phyloP scores from a whole-genome alignment of 331 rosid genomes.

The Spiraea crenata region DNA sequence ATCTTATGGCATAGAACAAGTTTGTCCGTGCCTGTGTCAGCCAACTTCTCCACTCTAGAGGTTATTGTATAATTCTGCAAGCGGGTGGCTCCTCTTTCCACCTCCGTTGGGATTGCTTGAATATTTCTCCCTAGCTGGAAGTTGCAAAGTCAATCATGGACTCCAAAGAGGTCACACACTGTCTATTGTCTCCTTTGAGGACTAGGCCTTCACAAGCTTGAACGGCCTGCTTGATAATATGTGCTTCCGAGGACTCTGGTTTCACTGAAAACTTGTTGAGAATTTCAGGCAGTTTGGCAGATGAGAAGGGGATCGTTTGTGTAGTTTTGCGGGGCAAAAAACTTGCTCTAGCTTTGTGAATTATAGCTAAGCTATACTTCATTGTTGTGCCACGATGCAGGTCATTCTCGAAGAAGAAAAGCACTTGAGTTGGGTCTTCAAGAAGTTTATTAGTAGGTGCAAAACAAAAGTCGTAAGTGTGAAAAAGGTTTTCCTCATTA shows the following conservation, averaged over 20 bases:
- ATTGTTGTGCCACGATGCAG: constrained; percentile 36
- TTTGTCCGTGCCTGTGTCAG: constrained; percentile 1
- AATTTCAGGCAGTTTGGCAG: constrained; percentile 37
- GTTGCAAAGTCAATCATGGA: constrained; percentile 76
- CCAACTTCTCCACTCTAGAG: constrained; percentile 20
- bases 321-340: constrained; percentile 55
- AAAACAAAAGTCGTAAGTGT: constrained; percentile 9
- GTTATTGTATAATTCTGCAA: constrained; percentile 42
- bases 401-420: constrained; percentile 37
- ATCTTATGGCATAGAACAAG: constrained; percentile 68
- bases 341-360: constrained; percentile 13
- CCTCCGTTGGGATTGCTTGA: constrained; percentile 54
- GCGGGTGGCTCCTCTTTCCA: constrained; percentile 29
- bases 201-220: constrained; percentile 47
- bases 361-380: constrained; percentile 43
- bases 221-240: constrained; percentile 39
- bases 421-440: no score
- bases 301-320: constrained; percentile 56
- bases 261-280: constrained; percentile 33
- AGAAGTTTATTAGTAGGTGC: background rate
- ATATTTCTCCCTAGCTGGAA: constrained; percentile 59
- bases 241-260: constrained; percentile 47
- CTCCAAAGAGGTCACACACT: constrained; percentile 79
- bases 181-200: constrained; percentile 54
- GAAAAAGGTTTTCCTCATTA: constrained; percentile 24